Evolutionary conservation across 345 rosid genomes (phyloP).

Genomic region (Mercurialis annua): DNA sequence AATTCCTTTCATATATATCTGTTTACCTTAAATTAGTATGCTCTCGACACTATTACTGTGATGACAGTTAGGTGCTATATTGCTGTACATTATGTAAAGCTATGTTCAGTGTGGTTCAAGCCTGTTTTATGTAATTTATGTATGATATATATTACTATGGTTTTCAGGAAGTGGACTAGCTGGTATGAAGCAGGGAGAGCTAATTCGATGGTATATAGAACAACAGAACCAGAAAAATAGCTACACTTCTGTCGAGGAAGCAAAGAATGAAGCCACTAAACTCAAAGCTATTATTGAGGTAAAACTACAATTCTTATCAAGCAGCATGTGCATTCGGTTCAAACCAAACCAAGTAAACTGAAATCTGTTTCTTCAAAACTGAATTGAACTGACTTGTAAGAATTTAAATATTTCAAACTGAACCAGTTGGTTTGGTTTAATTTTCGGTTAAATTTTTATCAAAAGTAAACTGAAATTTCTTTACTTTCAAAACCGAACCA

Average conservation of each 20-base stretch:
- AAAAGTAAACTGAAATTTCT: too few relatives aligned
- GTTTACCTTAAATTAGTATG: background rate
- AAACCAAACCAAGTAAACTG: too few relatives aligned
- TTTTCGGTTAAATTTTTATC: too few relatives aligned
- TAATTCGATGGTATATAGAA: slow-evolving; percentile 80
- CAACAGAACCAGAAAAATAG: slow-evolving; percentile 84
- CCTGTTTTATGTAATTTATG: background rate
- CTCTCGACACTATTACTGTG: background rate
- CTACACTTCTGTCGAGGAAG: slow-evolving; percentile 68
- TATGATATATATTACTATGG: background rate
- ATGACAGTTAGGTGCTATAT: background rate
- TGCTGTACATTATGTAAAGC: background rate
- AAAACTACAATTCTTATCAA: slow-evolving; percentile 3
- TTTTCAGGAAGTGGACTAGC: slow-evolving; percentile 64
- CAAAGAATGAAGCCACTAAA: slow-evolving; percentile 54
- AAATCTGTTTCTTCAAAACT: too few relatives aligned
- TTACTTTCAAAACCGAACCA: too few relatives aligned
- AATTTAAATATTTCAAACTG: too few relatives aligned
- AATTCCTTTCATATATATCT: background rate
- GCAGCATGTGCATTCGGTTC: too few relatives aligned
- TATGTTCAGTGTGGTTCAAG: background rate
- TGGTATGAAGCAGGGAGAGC: slow-evolving; percentile 82
- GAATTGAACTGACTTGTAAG: too few relatives aligned
- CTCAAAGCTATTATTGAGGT: slow-evolving; percentile 90
- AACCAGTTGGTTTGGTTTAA: too few relatives aligned